Percentiles rank a stretch among this genome's conserved stretches.
phyloP scores from a whole-genome alignment of 345 rosid species.

The Salix brachista region DNA sequence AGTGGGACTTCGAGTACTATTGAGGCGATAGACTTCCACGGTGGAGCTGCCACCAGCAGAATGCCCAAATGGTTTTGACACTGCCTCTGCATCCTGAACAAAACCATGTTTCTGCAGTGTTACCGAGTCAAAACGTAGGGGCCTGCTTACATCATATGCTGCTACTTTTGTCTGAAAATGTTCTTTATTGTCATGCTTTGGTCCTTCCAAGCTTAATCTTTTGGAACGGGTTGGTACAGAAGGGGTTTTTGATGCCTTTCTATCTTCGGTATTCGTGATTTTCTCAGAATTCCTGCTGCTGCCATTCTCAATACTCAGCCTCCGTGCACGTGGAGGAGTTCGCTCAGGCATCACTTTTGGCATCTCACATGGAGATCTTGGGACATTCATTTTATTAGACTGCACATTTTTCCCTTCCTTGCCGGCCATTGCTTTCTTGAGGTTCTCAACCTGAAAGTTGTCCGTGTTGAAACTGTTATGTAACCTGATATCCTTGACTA shows the following conservation, averaged over 20 bases:
- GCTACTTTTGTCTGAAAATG: conserved; percentile 21
- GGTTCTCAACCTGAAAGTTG: conserved; percentile 64
- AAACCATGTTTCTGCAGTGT: conserved; percentile 28
- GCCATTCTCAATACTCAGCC: conserved; percentile 58
- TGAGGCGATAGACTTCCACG: conserved; percentile 25
- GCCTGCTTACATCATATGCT: conserved; percentile 20
- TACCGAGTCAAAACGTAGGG: conserved; percentile 18
- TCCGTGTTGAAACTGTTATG: background rate
- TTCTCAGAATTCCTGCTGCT: conserved; percentile 42
- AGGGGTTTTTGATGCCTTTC: conserved; percentile 50
- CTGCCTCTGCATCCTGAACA: conserved; percentile 34
- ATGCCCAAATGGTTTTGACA: conserved; percentile 24
- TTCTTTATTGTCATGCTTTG: conserved; percentile 38
- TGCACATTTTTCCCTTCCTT: conserved; percentile 41
- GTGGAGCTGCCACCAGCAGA: conserved; percentile 25
- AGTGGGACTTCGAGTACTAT: conserved; percentile 53
- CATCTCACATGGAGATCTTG: conserved; percentile 39
- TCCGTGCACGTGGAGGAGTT: conserved; percentile 70
- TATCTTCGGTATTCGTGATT: conserved; percentile 33
- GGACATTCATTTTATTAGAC: conserved; percentile 34
- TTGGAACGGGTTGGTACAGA: conserved; percentile 38
- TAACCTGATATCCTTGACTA: background rate
- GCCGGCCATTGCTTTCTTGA: conserved; percentile 68
- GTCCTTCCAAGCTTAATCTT: conserved; percentile 68
- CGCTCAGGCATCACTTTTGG: conserved; percentile 37